Percentiles rank a stretch among this genome's conserved stretches.
Conservation (phyloP, 306 rosid genomes). For the Argentina anserina region DNA sequence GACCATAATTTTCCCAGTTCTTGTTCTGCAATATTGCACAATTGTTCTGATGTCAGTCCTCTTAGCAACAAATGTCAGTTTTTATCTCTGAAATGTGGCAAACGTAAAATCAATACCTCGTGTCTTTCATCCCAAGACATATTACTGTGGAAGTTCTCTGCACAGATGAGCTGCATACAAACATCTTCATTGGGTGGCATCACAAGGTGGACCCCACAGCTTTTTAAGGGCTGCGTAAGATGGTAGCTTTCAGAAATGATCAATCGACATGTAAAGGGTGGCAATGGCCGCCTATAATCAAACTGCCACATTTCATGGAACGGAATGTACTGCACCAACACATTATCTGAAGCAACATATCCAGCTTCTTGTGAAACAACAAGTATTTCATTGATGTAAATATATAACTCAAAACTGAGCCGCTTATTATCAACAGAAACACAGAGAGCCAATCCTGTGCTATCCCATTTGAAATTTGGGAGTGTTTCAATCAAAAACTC, state of each 20-base stretch:
- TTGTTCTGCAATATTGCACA: not conserved
- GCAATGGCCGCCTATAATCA: not conserved
- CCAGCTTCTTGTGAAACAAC: too few species aligned
- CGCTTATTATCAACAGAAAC: not conserved
- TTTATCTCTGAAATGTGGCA: not conserved
- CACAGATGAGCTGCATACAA: not conserved
- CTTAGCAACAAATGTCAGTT: conserved; percentile 9
- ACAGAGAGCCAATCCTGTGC: not conserved
- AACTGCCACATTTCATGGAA: not conserved
- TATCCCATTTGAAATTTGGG: not conserved
- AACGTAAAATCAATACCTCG: not conserved
- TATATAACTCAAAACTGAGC: not conserved
- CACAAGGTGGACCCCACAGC: not conserved
- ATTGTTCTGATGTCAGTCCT: conserved; percentile 53
- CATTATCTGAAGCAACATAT: not conserved
- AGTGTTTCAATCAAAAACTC: not conserved
- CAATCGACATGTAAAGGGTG: not conserved
- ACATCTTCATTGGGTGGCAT: not conserved
- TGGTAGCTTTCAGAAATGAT: rapidly evolving
- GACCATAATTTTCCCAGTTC: not conserved
- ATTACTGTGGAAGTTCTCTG: not conserved
- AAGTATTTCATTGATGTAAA: not conserved
- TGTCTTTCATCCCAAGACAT: too few species aligned
- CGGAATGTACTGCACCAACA: not conserved
- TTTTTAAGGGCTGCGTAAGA: not conserved